Evolutionary conservation across 306 rosid species (phyloP).

Genomic region (Parietaria judaica): DNA sequence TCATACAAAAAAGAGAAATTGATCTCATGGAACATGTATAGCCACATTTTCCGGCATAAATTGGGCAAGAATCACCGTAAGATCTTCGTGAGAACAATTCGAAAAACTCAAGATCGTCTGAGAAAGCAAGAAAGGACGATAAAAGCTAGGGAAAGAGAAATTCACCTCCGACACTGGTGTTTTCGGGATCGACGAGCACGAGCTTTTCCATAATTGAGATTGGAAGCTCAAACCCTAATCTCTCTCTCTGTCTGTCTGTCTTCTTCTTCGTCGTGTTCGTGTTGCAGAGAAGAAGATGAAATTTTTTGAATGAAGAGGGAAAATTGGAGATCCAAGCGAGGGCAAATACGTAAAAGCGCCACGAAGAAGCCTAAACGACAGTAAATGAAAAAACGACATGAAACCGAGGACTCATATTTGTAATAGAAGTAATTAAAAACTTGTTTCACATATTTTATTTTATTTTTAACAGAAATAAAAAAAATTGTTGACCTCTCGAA

Average conservation of each 20-base stretch:
- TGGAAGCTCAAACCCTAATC: slow-evolving; percentile 12
- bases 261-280: not conserved
- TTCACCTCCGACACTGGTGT: slow-evolving; percentile 27
- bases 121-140: not conserved
- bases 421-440: too few species aligned
- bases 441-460: too few species aligned
- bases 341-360: slow-evolving; percentile 14
- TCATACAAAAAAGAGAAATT: too few species aligned
- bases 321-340: not conserved
- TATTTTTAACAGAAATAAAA: too few species aligned
- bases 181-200: slow-evolving; percentile 23
- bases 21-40: too few species aligned
- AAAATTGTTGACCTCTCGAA: too few species aligned
- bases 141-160: slow-evolving; percentile 12
- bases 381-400: too few species aligned
- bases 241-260: slow-evolving; percentile 9
- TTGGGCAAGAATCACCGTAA: too few species aligned
- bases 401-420: too few species aligned
- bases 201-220: slow-evolving; percentile 39
- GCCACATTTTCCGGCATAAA: too few species aligned
- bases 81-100: too few species aligned
- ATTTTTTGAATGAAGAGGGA: slow-evolving; percentile 18
- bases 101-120: not conserved
- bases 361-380: too few species aligned
- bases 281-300: not conserved